Evolutionary conservation across 331 rosid species (phyloP).

Genomic region (Rosa hybrid): DNA sequence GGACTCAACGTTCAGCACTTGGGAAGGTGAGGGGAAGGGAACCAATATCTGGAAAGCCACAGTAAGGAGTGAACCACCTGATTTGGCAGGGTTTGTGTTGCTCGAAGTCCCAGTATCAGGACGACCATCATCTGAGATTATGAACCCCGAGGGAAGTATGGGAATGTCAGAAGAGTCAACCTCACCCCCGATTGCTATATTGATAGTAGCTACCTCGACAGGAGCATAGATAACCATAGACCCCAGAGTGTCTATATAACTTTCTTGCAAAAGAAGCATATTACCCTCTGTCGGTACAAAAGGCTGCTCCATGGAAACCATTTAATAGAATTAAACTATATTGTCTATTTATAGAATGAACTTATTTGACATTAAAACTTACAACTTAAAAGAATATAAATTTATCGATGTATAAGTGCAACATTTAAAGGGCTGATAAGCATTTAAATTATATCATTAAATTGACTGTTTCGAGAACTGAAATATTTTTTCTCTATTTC

Average conservation of each 20-base stretch:
- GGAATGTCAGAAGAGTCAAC: constrained; percentile 41
- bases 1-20: constrained; percentile 35
- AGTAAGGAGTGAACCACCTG: constrained; percentile 57
- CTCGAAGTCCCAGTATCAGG: not conserved
- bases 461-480: not conserved
- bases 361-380: not conserved
- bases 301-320: constrained; percentile 44
- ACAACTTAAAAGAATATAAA: not conserved
- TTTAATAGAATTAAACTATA: not conserved
- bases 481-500: not conserved
- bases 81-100: not conserved
- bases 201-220: constrained; percentile 33
- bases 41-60: constrained; percentile 50
- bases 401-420: not conserved
- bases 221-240: constrained; percentile 56
- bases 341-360: too few species aligned
- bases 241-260: constrained; percentile 46
- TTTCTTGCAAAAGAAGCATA: constrained; percentile 59
- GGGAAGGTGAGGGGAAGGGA: constrained; percentile 8
- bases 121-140: constrained; percentile 49
- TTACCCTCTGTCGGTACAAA: constrained; percentile 34
- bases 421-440: not conserved
- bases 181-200: constrained; percentile 30
- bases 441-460: not conserved
- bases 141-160: constrained; percentile 67